Evolutionary conservation across 352 stramenopile genomes (phyloP).

Genomic region (Peronospora tabacina): DNA sequence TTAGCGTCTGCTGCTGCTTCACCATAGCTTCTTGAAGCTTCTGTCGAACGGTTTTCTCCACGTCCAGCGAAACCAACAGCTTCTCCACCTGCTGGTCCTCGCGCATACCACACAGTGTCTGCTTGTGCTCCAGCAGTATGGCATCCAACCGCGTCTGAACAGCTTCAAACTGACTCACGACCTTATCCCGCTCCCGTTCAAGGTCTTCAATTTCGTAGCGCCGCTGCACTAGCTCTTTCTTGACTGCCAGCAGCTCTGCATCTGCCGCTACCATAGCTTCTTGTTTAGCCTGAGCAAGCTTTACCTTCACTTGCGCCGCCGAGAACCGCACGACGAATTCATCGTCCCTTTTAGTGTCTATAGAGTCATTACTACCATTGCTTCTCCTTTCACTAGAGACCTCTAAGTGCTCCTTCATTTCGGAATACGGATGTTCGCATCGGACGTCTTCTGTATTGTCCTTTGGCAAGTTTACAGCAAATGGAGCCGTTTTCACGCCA

Average conservation of each 20-base stretch:
- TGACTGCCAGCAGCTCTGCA: conserved; percentile 34
- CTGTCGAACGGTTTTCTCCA: conserved; percentile 38
- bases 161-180: conserved; percentile 10
- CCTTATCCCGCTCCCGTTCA: conserved; percentile 21
- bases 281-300: conserved; percentile 46
- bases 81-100: conserved; percentile 40
- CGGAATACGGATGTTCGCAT: too few relatives aligned
- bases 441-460: too few relatives aligned
- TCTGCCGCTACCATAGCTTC: conserved; percentile 47
- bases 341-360: neutral
- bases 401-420: neutral
- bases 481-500: conserved; percentile 5
- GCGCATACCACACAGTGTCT: conserved; percentile 35
- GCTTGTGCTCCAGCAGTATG: conserved; percentile 43
- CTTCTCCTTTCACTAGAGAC: neutral
- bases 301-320: conserved; percentile 38
- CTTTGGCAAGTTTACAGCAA: neutral
- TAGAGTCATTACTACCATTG: neutral
- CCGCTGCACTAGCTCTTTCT: conserved; percentile 39
- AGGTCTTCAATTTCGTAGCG: conserved; percentile 32
- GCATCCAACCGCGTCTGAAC: conserved; percentile 35
- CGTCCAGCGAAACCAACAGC: conserved; percentile 47
- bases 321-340: conserved; percentile 35
- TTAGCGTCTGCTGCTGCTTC: conserved; percentile 37
- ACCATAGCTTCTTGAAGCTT: conserved; percentile 35